Evolutionary conservation across 257 asterid species (phyloP).

Genomic region (Capsicum chinense): DNA sequence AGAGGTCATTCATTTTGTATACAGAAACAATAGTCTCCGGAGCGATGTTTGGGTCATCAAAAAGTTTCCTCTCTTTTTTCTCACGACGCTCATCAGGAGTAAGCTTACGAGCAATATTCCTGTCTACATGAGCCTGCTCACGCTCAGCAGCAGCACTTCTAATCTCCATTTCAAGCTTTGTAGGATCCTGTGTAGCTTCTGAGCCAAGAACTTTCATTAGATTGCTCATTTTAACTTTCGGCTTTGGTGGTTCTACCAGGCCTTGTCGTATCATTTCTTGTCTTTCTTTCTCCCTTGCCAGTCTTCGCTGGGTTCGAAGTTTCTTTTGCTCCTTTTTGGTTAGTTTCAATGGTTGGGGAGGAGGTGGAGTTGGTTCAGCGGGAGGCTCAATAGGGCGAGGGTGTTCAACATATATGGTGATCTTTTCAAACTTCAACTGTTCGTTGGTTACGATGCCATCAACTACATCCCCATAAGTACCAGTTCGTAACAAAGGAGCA

Average conservation of each 20-base stretch:
- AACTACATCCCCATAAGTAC: slow-evolving; percentile 57
- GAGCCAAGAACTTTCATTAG: slow-evolving; percentile 96
- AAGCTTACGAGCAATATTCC: slow-evolving; percentile 93
- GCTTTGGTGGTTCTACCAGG: slow-evolving; percentile 86
- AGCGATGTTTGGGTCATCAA: slow-evolving; percentile 57
- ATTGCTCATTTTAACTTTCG: slow-evolving; percentile 96
- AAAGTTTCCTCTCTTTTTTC: slow-evolving; percentile 91
- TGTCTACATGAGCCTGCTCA: slow-evolving; percentile 94
- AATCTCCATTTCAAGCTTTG: slow-evolving; percentile 90
- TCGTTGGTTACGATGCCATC: slow-evolving; percentile 51
- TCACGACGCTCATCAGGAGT: slow-evolving; percentile 96
- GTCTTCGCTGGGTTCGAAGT: slow-evolving; percentile 89
- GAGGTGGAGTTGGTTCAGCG: slow-evolving; percentile 86
- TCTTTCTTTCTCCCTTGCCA: slow-evolving; percentile 86
- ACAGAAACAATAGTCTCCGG: slow-evolving; percentile 75
- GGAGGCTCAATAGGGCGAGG: slow-evolving; percentile 98
- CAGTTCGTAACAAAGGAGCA: slow-evolving; percentile 63
- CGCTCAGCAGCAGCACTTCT: slow-evolving; percentile 99
- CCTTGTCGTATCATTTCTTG: slow-evolving; percentile 98
- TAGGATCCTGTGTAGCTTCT: slow-evolving; percentile 99
- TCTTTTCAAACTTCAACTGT: slow-evolving; percentile 69
- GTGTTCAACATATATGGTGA: slow-evolving; percentile 82
- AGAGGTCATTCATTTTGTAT: slow-evolving; percentile 78
- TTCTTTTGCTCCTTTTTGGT: slow-evolving; percentile 97
- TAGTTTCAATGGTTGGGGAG: slow-evolving; percentile 92